Conservation (phyloP, 164 flowering plant species). For the Euptelea pleiosperma region DNA sequence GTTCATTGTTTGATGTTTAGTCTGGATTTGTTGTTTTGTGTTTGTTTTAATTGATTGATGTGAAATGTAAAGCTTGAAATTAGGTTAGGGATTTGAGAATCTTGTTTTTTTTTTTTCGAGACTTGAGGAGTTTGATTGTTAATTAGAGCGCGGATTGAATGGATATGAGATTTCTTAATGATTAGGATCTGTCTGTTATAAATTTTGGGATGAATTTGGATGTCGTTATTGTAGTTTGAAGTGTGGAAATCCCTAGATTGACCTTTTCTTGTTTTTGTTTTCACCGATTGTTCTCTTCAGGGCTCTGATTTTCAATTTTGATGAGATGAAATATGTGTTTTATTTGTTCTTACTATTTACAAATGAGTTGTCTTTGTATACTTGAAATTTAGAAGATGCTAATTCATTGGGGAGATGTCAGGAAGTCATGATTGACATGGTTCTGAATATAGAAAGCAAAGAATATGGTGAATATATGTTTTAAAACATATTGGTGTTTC, state of each 20-base stretch:
- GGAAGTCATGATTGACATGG: too few relatives aligned
- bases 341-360: neutral
- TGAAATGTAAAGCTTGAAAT: neutral
- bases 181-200: too few relatives aligned
- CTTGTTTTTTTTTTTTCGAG: neutral
- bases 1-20: neutral
- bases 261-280: too few relatives aligned
- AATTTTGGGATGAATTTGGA: too few relatives aligned
- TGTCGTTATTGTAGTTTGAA: neutral
- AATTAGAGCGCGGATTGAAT: too few relatives aligned
- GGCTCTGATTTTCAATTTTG: neutral
- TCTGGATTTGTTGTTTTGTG: neutral
- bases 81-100: neutral
- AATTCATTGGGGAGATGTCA: too few relatives aligned
- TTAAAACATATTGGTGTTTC: too few relatives aligned
- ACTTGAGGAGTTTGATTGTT: too few relatives aligned
- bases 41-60: neutral
- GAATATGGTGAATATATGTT: too few relatives aligned
- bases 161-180: neutral
- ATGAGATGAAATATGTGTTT: neutral
- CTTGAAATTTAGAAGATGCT: neutral
- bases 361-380: neutral
- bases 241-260: constrained; percentile 6
- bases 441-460: too few relatives aligned
- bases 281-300: too few relatives aligned